phyloP scores from a whole-genome alignment of 257 asterid genomes.

The Voacanga thouarsii region DNA sequence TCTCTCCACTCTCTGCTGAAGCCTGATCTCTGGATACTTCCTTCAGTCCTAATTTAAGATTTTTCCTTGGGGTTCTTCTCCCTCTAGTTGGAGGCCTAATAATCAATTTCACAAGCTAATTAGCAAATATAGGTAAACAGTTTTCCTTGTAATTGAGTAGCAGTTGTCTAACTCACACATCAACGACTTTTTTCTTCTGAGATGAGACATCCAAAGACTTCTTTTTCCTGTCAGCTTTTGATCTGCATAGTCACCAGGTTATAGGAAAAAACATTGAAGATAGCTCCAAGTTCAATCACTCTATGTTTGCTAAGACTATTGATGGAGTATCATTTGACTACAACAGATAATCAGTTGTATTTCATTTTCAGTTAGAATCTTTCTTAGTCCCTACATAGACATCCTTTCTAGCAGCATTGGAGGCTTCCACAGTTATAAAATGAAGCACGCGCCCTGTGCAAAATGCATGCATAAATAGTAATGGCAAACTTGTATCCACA shows the following conservation, averaged over 20 bases:
- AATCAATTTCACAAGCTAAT: slow-evolving; percentile 30
- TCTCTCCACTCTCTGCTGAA: slow-evolving; percentile 42
- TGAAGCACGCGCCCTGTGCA: background rate
- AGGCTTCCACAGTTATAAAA: background rate
- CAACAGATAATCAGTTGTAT: background rate
- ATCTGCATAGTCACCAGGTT: slow-evolving; percentile 41
- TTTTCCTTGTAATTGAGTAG: slow-evolving; percentile 17
- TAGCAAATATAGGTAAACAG: slow-evolving; percentile 15
- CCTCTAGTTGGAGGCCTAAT: slow-evolving; percentile 70
- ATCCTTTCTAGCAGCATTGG: background rate
- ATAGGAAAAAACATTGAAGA: slow-evolving; percentile 5
- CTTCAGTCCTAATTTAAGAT: slow-evolving; percentile 42
- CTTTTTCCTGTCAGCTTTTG: slow-evolving; percentile 48
- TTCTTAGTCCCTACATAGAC: background rate
- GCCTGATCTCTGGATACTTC: slow-evolving; percentile 37
- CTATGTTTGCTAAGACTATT: background rate
- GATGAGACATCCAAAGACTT: slow-evolving; percentile 42
- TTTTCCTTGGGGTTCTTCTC: slow-evolving; percentile 80
- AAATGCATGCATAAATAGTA: background rate
- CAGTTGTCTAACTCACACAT: slow-evolving; percentile 49
- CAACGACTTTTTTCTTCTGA: slow-evolving; percentile 37
- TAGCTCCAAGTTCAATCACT: background rate
- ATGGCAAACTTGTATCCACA: background rate
- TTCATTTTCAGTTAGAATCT: background rate
- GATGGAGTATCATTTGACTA: background rate